These are phyloP conservation scores for Alternaria sp. DNA, from an alignment of 2,329 filamentous ascomycete genomes.

Conservation along the genomic window DNA sequence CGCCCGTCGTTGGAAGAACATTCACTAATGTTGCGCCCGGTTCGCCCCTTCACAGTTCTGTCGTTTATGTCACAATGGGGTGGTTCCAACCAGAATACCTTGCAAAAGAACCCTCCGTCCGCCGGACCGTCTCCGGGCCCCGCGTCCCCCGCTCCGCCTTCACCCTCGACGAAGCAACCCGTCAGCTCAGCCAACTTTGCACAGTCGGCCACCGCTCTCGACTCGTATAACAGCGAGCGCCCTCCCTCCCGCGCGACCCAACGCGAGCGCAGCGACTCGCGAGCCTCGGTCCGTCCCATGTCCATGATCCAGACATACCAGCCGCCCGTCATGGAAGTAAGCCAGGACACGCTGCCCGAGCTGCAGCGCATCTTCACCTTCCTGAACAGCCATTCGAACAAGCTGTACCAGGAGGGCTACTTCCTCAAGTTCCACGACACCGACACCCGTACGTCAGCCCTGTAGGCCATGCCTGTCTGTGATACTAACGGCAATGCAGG, in stretches of 20 bases:
- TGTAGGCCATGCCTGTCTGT: conserved; percentile 8
- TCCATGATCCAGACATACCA: conserved; percentile 89
- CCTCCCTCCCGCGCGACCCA: conserved; percentile 43
- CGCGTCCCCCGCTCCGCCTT: conserved; percentile 41
- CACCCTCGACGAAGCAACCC: conserved; percentile 36
- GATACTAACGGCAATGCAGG: conserved; percentile 60
- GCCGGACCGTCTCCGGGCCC: conserved; percentile 37
- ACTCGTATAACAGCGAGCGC: conserved; percentile 33
- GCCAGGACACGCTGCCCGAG: conserved; percentile 86
- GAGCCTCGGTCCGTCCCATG: conserved; percentile 70
- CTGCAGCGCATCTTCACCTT: conserved; percentile 92
- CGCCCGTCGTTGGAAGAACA: conserved; percentile 13
- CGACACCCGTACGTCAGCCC: conserved; percentile 74
- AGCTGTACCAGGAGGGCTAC: conserved; percentile 97
- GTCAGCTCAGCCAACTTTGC: conserved; percentile 23
- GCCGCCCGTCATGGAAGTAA: conserved; percentile 83
- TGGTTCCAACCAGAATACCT: conserved; percentile 41
- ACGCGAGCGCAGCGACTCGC: conserved; percentile 54
- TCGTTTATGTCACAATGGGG: conserved; percentile 89
- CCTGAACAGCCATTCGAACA: conserved; percentile 93
- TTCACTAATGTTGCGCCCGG: conserved; percentile 35
- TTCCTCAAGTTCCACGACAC: conserved; percentile 96
- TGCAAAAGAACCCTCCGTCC: conserved; percentile 32
- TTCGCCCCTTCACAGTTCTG: conserved; percentile 64
- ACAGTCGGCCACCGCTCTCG: conserved; percentile 39